Base-by-base conservation (phyloP, 371 early-diverging fungal genomes). In the Blastocladiella emersonii region DNA sequence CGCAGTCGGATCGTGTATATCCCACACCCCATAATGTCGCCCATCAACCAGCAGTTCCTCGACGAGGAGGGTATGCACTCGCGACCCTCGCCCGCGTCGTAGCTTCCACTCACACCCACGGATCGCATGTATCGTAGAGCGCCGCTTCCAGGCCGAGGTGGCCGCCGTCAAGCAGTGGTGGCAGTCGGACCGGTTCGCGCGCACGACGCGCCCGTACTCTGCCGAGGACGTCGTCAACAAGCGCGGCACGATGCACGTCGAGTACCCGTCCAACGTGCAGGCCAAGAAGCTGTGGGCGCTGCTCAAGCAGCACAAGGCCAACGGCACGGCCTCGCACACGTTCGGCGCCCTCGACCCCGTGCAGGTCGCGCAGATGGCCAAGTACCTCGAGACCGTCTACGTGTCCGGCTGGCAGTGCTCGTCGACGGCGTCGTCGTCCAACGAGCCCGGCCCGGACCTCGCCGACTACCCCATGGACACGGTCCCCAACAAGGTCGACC, bases 331-430 rank as follows among this genome's bases (percentile, higher is more conserved):
- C 48, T 85, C 92, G 44, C 88, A 88, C 76, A 98, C 98, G 53
- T 98, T 94, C 70, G 98, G 98, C 61, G 74, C 73, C 35, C 65
- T 68, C 48, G 68, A 68, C 59, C 63, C 68, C 17, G 60, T 68
- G 36, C 67, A 67, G 56, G 92, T 95, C 45, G 83, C 90, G 37
- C 96, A 94, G 76, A 97, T 97, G 98, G 93, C 91, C 61, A 90
- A 93, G 76, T 92, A 94, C 76, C 78, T 96, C 63, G 96, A 98
- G 68, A 95, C 98, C 35, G 89, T 96, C 68, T 97, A 97, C 74
- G 96, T 97, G 17, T 92, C 92, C 21, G 96, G 98, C 23, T 97
- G 98, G 98, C 96, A 97, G 71, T 94, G 90, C 68, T 95, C 95
- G 41, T 95, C 96, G 32, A 97, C 96, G 39, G 98, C 98, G 63